Conservation (phyloP, 2,329 filamentous ascomycete species). For the Monilinia laxa region DNA sequence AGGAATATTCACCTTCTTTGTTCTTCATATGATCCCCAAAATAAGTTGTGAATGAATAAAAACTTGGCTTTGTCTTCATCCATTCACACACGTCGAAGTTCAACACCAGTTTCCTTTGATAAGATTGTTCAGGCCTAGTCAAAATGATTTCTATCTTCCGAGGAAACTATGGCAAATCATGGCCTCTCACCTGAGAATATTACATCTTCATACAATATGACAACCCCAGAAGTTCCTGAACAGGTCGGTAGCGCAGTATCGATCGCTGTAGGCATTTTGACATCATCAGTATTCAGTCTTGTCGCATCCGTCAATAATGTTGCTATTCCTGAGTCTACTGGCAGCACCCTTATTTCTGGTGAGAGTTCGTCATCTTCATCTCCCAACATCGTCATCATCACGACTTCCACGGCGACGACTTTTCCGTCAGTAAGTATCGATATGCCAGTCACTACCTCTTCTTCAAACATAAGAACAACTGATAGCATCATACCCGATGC, state of each 20-base stretch:
- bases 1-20: constrained; percentile 13
- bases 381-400: background rate
- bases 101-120: constrained; percentile 11
- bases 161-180: background rate
- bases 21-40: constrained; percentile 6
- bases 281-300: background rate
- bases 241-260: background rate
- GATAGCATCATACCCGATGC: background rate
- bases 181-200: background rate
- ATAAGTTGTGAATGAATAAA: constrained; percentile 9
- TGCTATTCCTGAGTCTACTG: background rate
- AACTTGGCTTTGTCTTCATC: constrained; percentile 12
- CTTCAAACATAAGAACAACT: background rate
- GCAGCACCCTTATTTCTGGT: background rate
- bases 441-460: background rate
- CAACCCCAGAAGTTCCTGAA: background rate
- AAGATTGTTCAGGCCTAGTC: background rate
- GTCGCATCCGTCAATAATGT: background rate
- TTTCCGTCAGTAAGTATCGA: background rate
- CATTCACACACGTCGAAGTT: constrained; percentile 9
- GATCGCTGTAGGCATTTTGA: constrained; percentile 1
- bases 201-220: constrained; percentile 5
- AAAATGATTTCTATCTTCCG: constrained; percentile 1
- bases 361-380: background rate
- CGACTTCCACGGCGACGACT: constrained; percentile 6